These are phyloP conservation scores for Pichia sp. DNA, from an alignment of 1,139 yeast species.

Conservation along the genomic window DNA sequence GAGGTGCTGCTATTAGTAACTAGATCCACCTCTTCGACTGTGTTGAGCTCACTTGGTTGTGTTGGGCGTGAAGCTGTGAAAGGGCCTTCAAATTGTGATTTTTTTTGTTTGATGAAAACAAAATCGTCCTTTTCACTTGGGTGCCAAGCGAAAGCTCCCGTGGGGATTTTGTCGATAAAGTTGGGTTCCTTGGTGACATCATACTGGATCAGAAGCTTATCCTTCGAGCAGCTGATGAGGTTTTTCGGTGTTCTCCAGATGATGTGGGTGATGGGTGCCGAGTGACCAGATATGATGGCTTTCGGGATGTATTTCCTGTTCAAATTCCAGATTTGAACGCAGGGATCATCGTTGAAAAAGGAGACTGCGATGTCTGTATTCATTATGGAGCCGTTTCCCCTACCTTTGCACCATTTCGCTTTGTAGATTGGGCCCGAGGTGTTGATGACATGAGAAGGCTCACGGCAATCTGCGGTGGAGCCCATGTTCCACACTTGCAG, in stretches of 20 bases:
- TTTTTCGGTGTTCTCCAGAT: conserved; percentile 46
- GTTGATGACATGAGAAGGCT: conserved; percentile 67
- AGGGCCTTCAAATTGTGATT: conserved; percentile 38
- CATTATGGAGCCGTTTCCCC: conserved; percentile 35
- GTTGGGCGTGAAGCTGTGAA: background rate
- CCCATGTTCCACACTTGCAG: conserved; percentile 73
- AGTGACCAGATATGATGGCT: conserved; percentile 53
- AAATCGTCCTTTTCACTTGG: conserved; percentile 41
- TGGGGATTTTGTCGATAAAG: conserved; percentile 51
- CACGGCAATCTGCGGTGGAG: conserved; percentile 35
- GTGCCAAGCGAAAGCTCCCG: conserved; percentile 56
- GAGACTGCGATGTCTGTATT: conserved; percentile 72
- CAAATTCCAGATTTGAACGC: conserved; percentile 69
- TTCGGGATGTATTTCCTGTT: conserved; percentile 72
- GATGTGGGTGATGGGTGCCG: conserved; percentile 47
- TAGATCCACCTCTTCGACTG: conserved; percentile 2
- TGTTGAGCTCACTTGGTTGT: conserved; percentile 3
- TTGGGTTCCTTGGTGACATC: conserved; percentile 48
- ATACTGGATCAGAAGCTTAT: conserved; percentile 50
- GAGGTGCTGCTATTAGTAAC: background rate
- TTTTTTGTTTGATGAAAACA: conserved; percentile 50
- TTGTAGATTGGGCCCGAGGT: conserved; percentile 76
- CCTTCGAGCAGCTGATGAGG: conserved; percentile 51
- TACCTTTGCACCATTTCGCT: conserved; percentile 59
- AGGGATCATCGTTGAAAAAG: conserved; percentile 71